phyloP scores from a whole-genome alignment of 1,284 basidiomycete genomes.

The Mycena sp. region DNA sequence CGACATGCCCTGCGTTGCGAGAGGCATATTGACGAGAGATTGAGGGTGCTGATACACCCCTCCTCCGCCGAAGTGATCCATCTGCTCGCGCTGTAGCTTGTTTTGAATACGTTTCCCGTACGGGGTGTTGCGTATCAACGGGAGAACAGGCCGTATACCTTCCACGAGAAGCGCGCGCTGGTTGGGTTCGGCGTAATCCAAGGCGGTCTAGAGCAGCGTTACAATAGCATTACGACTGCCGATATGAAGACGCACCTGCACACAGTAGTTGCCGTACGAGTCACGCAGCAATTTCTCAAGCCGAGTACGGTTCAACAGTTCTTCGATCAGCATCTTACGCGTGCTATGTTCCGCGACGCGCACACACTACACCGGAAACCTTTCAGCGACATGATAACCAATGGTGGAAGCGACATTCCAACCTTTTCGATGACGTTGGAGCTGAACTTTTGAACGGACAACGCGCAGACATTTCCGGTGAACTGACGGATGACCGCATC shows the following conservation, averaged over 20 bases:
- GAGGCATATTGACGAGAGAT: constrained; percentile 66
- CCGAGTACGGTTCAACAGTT: constrained; percentile 93
- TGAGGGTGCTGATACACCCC: constrained; percentile 58
- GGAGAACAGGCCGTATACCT: constrained; percentile 95
- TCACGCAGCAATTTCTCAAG: constrained; percentile 96
- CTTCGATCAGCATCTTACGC: constrained; percentile 95
- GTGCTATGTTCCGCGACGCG: constrained; percentile 96
- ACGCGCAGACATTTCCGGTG: constrained; percentile 95
- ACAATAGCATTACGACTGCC: constrained; percentile 11
- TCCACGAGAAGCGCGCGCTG: constrained; percentile 91
- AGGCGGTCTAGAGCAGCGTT: constrained; percentile 74
- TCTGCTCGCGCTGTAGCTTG: constrained; percentile 93
- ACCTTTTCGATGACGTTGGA: constrained; percentile 96
- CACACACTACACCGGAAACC: constrained; percentile 75
- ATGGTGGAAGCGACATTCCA: constrained; percentile 24
- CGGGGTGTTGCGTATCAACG: constrained; percentile 95
- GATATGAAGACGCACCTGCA: constrained; percentile 64
- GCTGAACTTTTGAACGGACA: constrained; percentile 99
- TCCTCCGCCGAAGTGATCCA: constrained; percentile 68
- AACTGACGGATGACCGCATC: constrained; percentile 98
- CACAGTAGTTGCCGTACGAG: constrained; percentile 95
- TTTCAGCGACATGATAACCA: constrained; percentile 24
- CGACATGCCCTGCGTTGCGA: constrained; percentile 65
- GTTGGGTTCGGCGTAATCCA: constrained; percentile 92
- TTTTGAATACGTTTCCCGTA: constrained; percentile 98